Evolutionary conservation across 163 green algal species (phyloP), one percentile per base, ranked within the genome.

Genomic region (Chlorella variabilis): DNA sequence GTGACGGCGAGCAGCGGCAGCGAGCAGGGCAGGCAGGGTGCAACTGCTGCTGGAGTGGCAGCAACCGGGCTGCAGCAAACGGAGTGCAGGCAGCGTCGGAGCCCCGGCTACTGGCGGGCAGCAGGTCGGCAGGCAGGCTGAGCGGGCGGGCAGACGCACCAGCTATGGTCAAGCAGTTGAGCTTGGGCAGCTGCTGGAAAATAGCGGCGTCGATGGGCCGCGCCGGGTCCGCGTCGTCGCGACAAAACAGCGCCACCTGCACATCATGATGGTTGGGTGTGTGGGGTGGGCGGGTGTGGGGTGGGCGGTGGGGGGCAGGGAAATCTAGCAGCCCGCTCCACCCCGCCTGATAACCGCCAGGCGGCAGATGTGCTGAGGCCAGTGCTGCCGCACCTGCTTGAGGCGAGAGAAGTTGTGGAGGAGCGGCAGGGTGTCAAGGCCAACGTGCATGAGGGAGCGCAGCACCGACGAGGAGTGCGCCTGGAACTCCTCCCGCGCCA

Each of bases 161-260:
- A 15, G 73, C 73, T 15, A 81, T 31, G 3, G 75, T 81, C 20
- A 81, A 59, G 75, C 75, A 81, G 59, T 73, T 81, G 58, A 81
- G 75, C 41, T 81, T 81, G 75, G 75, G 75, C 58, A 81, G 75
- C 59, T 71, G 39, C n/a, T 71, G 75, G 39, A 81, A 81, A 2
- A 49, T 11, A 1, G 59, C 9, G 17, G 75, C 75, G 23, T 81
- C 75, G 15, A 81, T 62, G 58, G 21, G 31, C 6, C 58, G 58
- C 6, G 20, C 21, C 0, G 20, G 41, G n/a, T 81, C 17, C 3
- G 5, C 5, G 8, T 62, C 29, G 20, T 63, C 31, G 21, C 29
- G 6, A 15, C 59, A 62, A 23, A 63, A 81, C 17, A 81, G 4
- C 0, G 75, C 29, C 58, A 81, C 59, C 75, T 81, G 75, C 41